phyloP scores from a whole-genome alignment of 1,139 yeast species.

The Candida dubliniensis region DNA sequence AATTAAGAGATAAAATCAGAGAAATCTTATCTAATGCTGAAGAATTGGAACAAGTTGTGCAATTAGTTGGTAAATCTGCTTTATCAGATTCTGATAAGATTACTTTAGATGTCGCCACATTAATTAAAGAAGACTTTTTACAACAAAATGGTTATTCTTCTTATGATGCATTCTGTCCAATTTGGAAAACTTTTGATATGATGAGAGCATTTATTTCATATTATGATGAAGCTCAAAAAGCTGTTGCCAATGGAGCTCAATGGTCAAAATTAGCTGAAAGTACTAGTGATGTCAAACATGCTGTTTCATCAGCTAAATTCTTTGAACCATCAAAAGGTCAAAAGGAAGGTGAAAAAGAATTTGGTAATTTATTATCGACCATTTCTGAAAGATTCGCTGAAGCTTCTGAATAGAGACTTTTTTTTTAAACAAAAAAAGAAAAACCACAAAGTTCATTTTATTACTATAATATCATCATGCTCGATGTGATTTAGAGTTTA shows the following conservation, averaged over 20 bases:
- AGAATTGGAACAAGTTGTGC: slow-evolving; percentile 98
- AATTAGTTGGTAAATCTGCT: slow-evolving; percentile 97
- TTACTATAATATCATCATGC: neutral
- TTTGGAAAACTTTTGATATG: slow-evolving; percentile 98
- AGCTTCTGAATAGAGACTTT: slow-evolving; percentile 86
- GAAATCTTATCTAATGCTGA: slow-evolving; percentile 96
- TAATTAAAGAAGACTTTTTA: slow-evolving; percentile 95
- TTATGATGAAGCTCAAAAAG: slow-evolving; percentile 97
- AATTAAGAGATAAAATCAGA: slow-evolving; percentile 83
- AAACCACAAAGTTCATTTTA: slow-evolving; percentile 14
- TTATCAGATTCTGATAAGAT: slow-evolving; percentile 95
- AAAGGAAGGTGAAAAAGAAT: slow-evolving; percentile 70
- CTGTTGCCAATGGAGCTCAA: slow-evolving; percentile 87
- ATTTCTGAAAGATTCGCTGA: slow-evolving; percentile 93
- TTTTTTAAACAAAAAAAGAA: too few species aligned
- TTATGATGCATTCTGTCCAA: slow-evolving; percentile 98
- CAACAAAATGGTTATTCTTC: slow-evolving; percentile 99
- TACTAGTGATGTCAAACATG: slow-evolving; percentile 86
- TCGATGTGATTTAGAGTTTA: too few species aligned
- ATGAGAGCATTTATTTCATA: slow-evolving; percentile 91
- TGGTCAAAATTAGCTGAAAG: slow-evolving; percentile 92
- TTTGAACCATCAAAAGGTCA: slow-evolving; percentile 94
- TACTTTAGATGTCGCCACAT: slow-evolving; percentile 85
- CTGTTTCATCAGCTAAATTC: slow-evolving; percentile 93
- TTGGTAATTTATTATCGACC: slow-evolving; percentile 68